Base-by-base conservation (phyloP, 768 basidiomycete genomes). In the Boletellus emodensis region DNA sequence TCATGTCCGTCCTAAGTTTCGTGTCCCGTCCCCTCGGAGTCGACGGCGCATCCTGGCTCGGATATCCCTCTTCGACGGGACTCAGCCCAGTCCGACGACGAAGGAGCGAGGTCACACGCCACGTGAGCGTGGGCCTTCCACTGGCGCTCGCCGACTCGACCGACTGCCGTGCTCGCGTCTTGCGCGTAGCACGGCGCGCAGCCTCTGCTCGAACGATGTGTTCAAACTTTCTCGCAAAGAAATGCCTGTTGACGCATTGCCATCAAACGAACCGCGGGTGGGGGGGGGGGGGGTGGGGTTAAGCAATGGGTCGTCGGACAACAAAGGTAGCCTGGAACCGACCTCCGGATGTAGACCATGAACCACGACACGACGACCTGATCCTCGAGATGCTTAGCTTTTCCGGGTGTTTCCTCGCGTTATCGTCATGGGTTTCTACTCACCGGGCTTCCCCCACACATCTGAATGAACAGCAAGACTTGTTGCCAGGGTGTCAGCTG, bases 291-390 rank as follows among this genome's bases (percentile, higher is more conserved):
- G 24, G 6, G 24, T 2, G 24, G 6, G 24, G 24, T 26, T 26
- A 7, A 26, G 24, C 24, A 26, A 26, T 26, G 24, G 1, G 20
- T 15, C 14, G 20, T 15, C 37, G n/a, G 17, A 13, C 6, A 28
- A 24, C 18, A 33, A 39, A 36, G 46, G 8, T 14, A 33, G 32
- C 18, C 3, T 13, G 13, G n/a, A 20, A 42, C 61, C 12, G 24
- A 87, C 87, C 81, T 83, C 50, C 92, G 78, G 51, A 85, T 78
- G 51, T 83, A 79, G 24, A 95, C 90, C 67, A 90, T 87, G 51
- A 90, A 73, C 85, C 90, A 90, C 0, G 90, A 90, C 7, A 93
- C 80, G 13, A 83, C 60, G 35, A 91, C 81, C 84, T 91, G 45
- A 30, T 30, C 30, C 8, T 30, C 30, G 9, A 30, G 2, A 30